Evolutionary conservation across 768 basidiomycete species (phyloP).

Genomic region (Leccinellum albellum): DNA sequence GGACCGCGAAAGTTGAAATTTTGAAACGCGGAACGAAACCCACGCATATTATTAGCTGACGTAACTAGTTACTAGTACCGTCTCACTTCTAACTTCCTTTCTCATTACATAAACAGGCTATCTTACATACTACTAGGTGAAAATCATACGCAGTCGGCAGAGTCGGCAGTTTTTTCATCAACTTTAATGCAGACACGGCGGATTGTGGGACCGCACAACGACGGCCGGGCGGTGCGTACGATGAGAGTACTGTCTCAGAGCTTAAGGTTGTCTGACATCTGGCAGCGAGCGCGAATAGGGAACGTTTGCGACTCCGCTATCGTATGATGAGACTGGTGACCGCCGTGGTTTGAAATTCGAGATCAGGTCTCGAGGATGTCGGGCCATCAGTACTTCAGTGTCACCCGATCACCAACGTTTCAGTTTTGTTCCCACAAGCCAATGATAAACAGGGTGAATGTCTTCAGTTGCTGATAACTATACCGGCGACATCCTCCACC

Average conservation of each 20-base stretch:
- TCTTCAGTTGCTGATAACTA: background rate
- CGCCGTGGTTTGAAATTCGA: too few relatives aligned
- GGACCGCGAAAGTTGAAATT: too few relatives aligned
- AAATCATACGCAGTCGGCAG: background rate
- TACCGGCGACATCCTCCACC: background rate
- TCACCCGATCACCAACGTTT: background rate
- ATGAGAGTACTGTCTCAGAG: background rate
- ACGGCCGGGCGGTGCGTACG: background rate
- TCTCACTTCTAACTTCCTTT: too few relatives aligned
- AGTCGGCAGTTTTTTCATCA: background rate
- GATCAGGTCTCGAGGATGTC: background rate
- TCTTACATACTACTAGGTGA: too few relatives aligned
- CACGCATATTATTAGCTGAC: too few relatives aligned
- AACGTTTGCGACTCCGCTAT: background rate
- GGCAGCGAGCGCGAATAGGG: background rate
- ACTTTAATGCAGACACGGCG: too few relatives aligned
- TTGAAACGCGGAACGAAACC: too few relatives aligned
- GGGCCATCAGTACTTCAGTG: background rate
- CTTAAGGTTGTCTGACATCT: background rate
- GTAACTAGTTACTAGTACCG: too few relatives aligned
- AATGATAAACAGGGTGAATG: background rate
- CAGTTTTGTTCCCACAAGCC: background rate
- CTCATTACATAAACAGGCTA: too few relatives aligned
- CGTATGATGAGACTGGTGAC: too few relatives aligned
- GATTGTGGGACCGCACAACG: background rate